phyloP scores from a whole-genome alignment of 352 stramenopile species.

The Blastocystis sp. region DNA sequence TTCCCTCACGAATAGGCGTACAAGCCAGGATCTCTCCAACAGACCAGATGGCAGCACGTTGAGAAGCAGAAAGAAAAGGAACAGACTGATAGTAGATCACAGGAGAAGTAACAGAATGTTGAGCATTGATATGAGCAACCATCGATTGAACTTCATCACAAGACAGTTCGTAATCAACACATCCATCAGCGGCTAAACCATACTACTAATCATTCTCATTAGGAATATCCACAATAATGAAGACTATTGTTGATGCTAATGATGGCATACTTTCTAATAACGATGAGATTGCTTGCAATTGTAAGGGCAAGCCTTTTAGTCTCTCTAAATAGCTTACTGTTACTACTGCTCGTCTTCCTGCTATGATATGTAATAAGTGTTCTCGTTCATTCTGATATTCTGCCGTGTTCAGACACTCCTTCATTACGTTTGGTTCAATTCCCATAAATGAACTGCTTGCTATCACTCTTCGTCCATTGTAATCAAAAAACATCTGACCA shows the following conservation, averaged over 20 bases:
- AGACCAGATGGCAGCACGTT: conserved; percentile 74
- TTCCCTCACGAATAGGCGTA: conserved; percentile 76
- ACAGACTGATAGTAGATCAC: conserved; percentile 65
- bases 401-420: conserved; percentile 66
- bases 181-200: conserved; percentile 70
- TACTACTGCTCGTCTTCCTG: conserved; percentile 70
- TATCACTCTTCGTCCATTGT: conserved; percentile 82
- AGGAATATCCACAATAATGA: conserved; percentile 72
- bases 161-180: conserved; percentile 84
- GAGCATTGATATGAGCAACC: conserved; percentile 80
- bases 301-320: conserved; percentile 88
- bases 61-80: conserved; percentile 66
- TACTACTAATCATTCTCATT: conserved; percentile 37
- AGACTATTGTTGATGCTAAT: conserved; percentile 74
- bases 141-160: conserved; percentile 83
- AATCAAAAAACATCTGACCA: conserved; percentile 83
- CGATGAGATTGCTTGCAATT: conserved; percentile 87
- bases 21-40: conserved; percentile 75
- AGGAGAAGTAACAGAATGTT: neutral
- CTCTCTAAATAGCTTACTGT: conserved; percentile 86
- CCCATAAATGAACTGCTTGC: conserved; percentile 91
- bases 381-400: conserved; percentile 33
- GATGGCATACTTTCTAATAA: conserved; percentile 80
- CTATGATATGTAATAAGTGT: conserved; percentile 40
- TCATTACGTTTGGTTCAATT: conserved; percentile 78